Conservation (phyloP, 1,284 basidiomycete species). For the Apiotrichum gamsii region DNA sequence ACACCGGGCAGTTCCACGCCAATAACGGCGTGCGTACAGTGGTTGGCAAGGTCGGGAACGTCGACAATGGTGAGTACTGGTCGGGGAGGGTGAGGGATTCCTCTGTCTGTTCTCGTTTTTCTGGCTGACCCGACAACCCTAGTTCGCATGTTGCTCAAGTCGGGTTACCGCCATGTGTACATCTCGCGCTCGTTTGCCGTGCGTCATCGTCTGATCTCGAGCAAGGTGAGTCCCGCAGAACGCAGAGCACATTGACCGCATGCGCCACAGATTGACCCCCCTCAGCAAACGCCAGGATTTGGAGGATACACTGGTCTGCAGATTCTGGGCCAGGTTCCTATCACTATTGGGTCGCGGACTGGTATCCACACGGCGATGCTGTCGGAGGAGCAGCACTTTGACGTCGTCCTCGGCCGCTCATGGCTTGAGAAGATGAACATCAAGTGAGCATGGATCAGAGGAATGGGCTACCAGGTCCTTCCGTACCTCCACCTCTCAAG, state of each 20-base stretch:
- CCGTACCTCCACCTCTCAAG: too few relatives aligned
- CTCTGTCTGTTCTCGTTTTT: slow-evolving; percentile 12
- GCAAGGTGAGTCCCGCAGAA: slow-evolving; percentile 31
- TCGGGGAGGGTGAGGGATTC: too few relatives aligned
- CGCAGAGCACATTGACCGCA: slow-evolving; percentile 4
- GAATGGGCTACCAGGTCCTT: not conserved
- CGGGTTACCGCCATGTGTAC: slow-evolving; percentile 92
- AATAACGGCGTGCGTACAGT: slow-evolving; percentile 92
- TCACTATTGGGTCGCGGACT: slow-evolving; percentile 51
- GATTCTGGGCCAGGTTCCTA: slow-evolving; percentile 68
- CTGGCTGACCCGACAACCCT: not conserved
- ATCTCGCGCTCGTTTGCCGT: slow-evolving; percentile 89
- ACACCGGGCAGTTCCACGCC: slow-evolving; percentile 58
- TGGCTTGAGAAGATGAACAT: slow-evolving; percentile 90
- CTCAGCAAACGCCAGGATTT: slow-evolving; percentile 34
- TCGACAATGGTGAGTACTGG: slow-evolving; percentile 74
- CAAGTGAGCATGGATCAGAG: slow-evolving; percentile 40
- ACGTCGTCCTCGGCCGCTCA: slow-evolving; percentile 85
- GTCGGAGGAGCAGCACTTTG: slow-evolving; percentile 93
- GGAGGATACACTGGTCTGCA: slow-evolving; percentile 44
- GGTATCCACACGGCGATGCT: slow-evolving; percentile 55
- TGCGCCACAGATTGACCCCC: too few relatives aligned
- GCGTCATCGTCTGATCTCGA: slow-evolving; percentile 80
- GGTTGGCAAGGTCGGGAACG: slow-evolving; percentile 81
- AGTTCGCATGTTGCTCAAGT: slow-evolving; percentile 86